These are phyloP conservation scores for Stephania cephalantha DNA, from an alignment of 164 flowering plant genomes.

Conservation along the genomic window DNA sequence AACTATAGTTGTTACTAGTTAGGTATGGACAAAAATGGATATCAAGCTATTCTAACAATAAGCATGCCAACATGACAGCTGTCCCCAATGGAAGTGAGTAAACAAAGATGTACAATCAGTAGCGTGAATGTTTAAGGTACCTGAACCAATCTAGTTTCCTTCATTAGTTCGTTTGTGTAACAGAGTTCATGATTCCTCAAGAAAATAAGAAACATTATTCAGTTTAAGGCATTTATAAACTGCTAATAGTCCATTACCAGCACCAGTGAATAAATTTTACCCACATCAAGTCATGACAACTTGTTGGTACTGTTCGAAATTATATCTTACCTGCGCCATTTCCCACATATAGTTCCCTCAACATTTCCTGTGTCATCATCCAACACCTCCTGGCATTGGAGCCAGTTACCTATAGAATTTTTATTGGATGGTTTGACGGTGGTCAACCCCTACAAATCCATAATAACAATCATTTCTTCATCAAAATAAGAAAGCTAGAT, in stretches of 20 bases:
- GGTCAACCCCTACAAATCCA: constrained; percentile 28
- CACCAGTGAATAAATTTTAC: neutral
- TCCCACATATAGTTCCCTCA: constrained; percentile 68
- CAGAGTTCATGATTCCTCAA: neutral
- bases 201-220: neutral
- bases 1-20: no score
- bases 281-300: no score
- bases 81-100: neutral
- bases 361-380: constrained; percentile 26
- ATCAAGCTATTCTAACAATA: no score
- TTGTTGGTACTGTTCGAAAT: neutral
- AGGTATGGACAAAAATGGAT: no score
- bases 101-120: neutral
- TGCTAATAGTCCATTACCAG: neutral
- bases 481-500: neutral
- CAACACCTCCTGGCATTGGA: constrained; percentile 63
- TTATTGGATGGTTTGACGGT: constrained; percentile 25
- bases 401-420: constrained; percentile 74
- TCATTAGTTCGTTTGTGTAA: neutral
- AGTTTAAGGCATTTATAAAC: neutral
- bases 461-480: neutral
- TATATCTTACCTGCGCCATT: constrained; percentile 83
- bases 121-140: neutral
- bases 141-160: neutral
- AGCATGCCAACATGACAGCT: neutral